phyloP scores from a whole-genome alignment of 2,329 filamentous ascomycete species.

The Fusarium chlamydosporum region DNA sequence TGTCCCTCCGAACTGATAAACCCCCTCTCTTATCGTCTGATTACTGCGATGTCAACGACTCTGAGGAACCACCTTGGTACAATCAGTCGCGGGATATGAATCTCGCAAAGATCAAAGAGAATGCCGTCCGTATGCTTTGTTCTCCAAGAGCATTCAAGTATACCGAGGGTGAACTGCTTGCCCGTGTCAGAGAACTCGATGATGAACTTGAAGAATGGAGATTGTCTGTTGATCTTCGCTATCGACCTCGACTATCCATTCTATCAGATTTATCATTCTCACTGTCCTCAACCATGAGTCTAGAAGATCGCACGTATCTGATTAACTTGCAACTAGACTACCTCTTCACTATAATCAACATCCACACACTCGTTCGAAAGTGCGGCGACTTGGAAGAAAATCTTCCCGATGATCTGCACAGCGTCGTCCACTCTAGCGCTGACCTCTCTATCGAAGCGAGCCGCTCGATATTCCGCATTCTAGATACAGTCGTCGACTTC shows the following conservation, averaged over 20 bases:
- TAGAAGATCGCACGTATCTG: slow-evolving; percentile 31
- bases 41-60: slow-evolving; percentile 30
- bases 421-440: slow-evolving; percentile 35
- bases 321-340: slow-evolving; percentile 40
- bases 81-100: slow-evolving; percentile 31
- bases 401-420: slow-evolving; percentile 39
- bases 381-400: slow-evolving; percentile 38
- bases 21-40: slow-evolving; percentile 26
- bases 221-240: slow-evolving; percentile 43
- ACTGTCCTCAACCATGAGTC: slow-evolving; percentile 10
- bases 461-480: slow-evolving; percentile 37
- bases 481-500: slow-evolving; percentile 34
- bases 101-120: slow-evolving; percentile 38
- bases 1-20: slow-evolving; percentile 21
- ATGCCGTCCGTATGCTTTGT: slow-evolving; percentile 29
- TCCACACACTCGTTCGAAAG: slow-evolving; percentile 38
- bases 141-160: slow-evolving; percentile 35
- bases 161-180: slow-evolving; percentile 46
- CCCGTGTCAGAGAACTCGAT: slow-evolving; percentile 50
- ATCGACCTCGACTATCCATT: slow-evolving; percentile 35
- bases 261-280: slow-evolving; percentile 21
- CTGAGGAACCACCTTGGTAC: slow-evolving; percentile 16
- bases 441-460: slow-evolving; percentile 42
- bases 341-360: slow-evolving; percentile 42
- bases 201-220: slow-evolving; percentile 54